phyloP scores from a whole-genome alignment of 2,329 filamentous ascomycete species.

The Lachnellula suecica region DNA sequence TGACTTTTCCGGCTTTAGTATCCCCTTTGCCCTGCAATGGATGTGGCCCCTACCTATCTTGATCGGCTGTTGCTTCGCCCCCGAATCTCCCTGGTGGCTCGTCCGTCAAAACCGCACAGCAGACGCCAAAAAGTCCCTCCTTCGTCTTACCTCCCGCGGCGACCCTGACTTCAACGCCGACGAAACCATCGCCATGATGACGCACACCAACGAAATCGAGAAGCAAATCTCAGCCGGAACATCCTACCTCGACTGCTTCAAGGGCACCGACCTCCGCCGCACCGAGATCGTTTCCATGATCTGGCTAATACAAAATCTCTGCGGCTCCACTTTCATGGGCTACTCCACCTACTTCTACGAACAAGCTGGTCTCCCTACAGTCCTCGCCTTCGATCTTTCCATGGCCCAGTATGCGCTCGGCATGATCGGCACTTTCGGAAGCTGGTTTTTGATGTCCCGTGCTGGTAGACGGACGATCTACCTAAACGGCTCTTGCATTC shows the following conservation, averaged over 20 bases:
- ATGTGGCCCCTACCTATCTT: conserved; percentile 47
- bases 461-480: conserved; percentile 51
- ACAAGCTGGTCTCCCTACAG: conserved; percentile 45
- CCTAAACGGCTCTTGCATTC: conserved; percentile 45
- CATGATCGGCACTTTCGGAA: conserved; percentile 48
- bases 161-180: conserved; percentile 23
- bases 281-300: conserved; percentile 55
- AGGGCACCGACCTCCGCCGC: conserved; percentile 46
- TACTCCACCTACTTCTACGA: conserved; percentile 62
- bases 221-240: conserved; percentile 41
- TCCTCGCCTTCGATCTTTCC: conserved; percentile 51
- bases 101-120: conserved; percentile 42
- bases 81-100: conserved; percentile 49
- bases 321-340: conserved; percentile 60
- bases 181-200: conserved; percentile 46
- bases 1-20: conserved; percentile 27
- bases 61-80: conserved; percentile 43
- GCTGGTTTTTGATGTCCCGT: conserved; percentile 46
- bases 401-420: conserved; percentile 41
- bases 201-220: conserved; percentile 56
- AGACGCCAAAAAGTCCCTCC: conserved; percentile 44
- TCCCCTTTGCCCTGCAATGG: conserved; percentile 49
- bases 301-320: conserved; percentile 62
- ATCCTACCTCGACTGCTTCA: conserved; percentile 50
- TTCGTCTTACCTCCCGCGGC: conserved; percentile 38